Evolutionary conservation across 176 grass and related monocot genomes (phyloP).

Genomic region (Lolium multiflorum): DNA sequence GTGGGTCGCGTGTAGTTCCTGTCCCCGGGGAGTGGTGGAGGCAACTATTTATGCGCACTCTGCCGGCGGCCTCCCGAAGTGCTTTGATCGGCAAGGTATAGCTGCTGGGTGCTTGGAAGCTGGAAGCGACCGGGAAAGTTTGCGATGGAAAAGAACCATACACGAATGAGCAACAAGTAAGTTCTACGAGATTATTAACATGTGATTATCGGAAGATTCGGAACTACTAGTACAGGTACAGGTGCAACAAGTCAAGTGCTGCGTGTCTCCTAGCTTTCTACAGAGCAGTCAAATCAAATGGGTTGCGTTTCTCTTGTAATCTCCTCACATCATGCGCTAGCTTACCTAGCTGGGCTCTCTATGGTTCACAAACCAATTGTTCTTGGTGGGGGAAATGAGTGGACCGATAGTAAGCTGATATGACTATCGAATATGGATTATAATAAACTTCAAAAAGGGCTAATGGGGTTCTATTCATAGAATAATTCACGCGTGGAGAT

Average conservation of each 20-base stretch:
- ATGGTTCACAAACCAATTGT: not conserved
- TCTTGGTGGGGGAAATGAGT: not conserved
- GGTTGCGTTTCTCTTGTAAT: not conserved
- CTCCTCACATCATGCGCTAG: not conserved
- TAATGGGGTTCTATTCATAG: not conserved
- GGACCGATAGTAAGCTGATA: not conserved
- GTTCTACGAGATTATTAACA: not conserved
- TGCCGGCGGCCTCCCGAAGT: not conserved
- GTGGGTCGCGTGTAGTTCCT: not conserved
- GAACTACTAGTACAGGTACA: not conserved
- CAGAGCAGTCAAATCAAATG: not conserved
- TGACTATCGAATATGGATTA: not conserved
- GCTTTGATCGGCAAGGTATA: not conserved
- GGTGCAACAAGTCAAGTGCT: not conserved
- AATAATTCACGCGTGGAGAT: not conserved
- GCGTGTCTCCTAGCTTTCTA: not conserved
- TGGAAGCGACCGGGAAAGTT: constrained; percentile 37
- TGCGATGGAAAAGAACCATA: not conserved
- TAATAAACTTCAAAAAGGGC: too few species aligned
- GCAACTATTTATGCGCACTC: constrained; percentile 19
- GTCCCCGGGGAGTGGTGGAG: constrained; percentile 8
- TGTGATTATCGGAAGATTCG: not conserved
- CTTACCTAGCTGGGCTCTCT: not conserved
- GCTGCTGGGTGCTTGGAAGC: not conserved
- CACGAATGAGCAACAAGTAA: not conserved